Base-by-base conservation (phyloP, 345 rosid genomes). In the Melaleuca alternifolia region DNA sequence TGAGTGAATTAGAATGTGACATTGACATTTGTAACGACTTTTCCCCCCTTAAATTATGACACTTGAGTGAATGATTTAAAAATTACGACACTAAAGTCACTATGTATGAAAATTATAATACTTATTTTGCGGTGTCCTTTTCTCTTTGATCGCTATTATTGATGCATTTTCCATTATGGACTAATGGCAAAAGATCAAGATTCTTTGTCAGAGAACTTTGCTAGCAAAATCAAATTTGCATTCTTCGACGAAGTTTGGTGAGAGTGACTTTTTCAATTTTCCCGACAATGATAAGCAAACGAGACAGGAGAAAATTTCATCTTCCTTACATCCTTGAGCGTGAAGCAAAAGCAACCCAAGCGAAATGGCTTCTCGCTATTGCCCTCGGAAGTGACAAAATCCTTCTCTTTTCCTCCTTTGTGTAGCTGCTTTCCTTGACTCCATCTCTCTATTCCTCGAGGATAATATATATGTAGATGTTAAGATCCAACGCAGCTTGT, bases 1-100 rank as follows among this genome's bases (percentile, higher is more conserved):
- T 13, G 30, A 59, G 33, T n/a, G 33, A 59, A 33, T 59, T 65
- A 10, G 33, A 65, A 15, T 15, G 46, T 8, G 11, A 3, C 0
- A 65, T 10, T 30, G 23, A 33, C 1, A 65, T 1, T 15, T 8
- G 0, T 65, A 6, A 6, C 30, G 46, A 10, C 0, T 1, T 1
- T 16, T 3, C 30, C 7, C 15, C 0, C 8, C 15, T 0, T 15
- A 62, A 62, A 65, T 65, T 30, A 30, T 30, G 11, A 8, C 21
- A 33, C 11, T 30, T 30, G 44, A 15, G 1, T 65, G 12, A 65
- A 30, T 1, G 46, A 15, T 65, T 65, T 3, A 65, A 20, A 54
- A 8, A 54, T 20, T 54, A 7, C 6, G 10, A 7, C 3, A 54
- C 2, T 10, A 7, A 54, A 54, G 9, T 21, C 3, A 54, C 1